phyloP scores from a whole-genome alignment of 306 rosid genomes.

The Quercus ilex region DNA sequence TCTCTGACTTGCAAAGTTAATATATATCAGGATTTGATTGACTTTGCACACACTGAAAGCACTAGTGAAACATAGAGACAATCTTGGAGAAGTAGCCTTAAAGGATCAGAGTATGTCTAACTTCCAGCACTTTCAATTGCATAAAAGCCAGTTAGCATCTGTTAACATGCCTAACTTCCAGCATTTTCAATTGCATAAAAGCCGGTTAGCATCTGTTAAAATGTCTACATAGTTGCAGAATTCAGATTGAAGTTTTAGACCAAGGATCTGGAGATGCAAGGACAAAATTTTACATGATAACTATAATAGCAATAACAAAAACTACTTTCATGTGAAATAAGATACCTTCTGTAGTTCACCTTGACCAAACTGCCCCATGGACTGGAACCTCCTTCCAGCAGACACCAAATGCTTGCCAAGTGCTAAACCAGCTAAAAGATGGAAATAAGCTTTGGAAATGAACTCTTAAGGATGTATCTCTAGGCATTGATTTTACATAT shows the following conservation, averaged over 20 bases:
- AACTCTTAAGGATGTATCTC: constrained; percentile 15
- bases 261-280: background rate
- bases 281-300: background rate
- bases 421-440: constrained; percentile 46
- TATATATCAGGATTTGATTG: background rate
- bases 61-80: background rate
- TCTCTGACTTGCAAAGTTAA: background rate
- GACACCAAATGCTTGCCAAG: constrained; percentile 81
- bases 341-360: constrained; percentile 87
- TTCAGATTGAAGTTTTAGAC: background rate
- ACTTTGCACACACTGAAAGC: background rate
- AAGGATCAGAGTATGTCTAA: background rate
- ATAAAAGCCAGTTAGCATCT: too few relatives aligned
- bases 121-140: too few relatives aligned
- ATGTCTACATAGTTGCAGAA: background rate
- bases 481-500: constrained; percentile 6
- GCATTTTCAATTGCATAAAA: background rate
- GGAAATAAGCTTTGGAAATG: constrained; percentile 24
- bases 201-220: background rate
- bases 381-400: constrained; percentile 86
- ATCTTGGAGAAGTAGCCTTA: background rate
- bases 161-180: background rate
- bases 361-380: constrained; percentile 93
- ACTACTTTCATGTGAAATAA: constrained; percentile 13
- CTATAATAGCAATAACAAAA: background rate